Evolutionary conservation across 2,329 filamentous ascomycete genomes (phyloP).

Genomic region (Blumeriella jaapii): DNA sequence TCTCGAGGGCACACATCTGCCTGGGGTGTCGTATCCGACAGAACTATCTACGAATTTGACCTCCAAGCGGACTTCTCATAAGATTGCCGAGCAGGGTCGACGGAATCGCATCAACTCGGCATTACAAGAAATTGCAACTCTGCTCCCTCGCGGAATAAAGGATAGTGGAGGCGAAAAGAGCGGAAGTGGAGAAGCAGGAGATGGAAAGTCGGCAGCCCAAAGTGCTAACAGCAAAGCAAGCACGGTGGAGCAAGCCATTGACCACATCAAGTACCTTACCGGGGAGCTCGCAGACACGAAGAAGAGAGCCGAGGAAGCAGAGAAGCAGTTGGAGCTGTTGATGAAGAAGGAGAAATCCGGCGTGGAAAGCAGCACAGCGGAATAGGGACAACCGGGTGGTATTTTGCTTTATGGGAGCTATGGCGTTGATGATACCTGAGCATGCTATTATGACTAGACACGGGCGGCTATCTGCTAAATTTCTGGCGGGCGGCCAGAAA

Average conservation of each 20-base stretch:
- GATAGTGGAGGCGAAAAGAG: constrained; percentile 28
- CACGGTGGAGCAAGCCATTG: constrained; percentile 93
- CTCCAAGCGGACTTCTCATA: constrained; percentile 93
- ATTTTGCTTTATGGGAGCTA: constrained; percentile 4
- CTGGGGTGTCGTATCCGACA: constrained; percentile 81
- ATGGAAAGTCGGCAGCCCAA: constrained; percentile 31
- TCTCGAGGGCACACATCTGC: constrained; percentile 80
- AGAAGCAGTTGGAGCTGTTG: too few relatives aligned
- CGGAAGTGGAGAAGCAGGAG: constrained; percentile 32
- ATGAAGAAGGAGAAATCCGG: constrained; percentile 9
- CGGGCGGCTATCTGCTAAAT: constrained; percentile 5
- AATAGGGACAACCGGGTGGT: neutral
- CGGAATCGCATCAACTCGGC: constrained; percentile 93
- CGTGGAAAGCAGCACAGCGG: constrained; percentile 1
- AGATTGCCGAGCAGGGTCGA: constrained; percentile 92
- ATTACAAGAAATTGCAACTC: constrained; percentile 76
- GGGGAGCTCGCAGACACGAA: constrained; percentile 57
- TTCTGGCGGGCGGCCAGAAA: too few relatives aligned
- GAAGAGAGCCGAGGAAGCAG: constrained; percentile 37
- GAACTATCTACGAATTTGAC: constrained; percentile 88
- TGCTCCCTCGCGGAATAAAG: constrained; percentile 54
- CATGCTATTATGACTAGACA: constrained; percentile 5
- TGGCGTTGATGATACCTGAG: constrained; percentile 9
- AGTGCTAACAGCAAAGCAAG: constrained; percentile 83
- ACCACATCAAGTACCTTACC: constrained; percentile 82